These are phyloP conservation scores for Incumbomyces delicatus DNA, from an alignment of 2,329 filamentous ascomycete genomes.

Conservation along the genomic window DNA sequence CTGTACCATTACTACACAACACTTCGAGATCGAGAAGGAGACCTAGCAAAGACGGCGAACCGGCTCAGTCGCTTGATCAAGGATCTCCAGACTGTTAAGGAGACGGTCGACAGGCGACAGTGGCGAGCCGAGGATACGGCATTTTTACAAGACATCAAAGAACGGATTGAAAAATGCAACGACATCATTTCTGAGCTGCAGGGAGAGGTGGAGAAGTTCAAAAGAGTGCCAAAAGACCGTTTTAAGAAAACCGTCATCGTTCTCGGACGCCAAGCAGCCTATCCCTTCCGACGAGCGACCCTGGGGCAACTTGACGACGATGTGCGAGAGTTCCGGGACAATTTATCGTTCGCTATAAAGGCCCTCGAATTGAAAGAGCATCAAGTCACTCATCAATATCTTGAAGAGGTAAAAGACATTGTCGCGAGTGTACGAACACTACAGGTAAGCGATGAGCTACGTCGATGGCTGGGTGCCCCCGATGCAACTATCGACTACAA, in stretches of 20 bases:
- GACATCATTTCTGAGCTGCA: slow-evolving; percentile 25
- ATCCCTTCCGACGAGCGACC: slow-evolving; percentile 30
- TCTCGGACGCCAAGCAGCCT: slow-evolving; percentile 17
- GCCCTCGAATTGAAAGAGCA: slow-evolving; percentile 25
- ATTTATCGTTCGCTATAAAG: slow-evolving; percentile 25
- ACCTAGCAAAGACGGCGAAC: slow-evolving; percentile 22
- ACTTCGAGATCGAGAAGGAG: slow-evolving; percentile 21
- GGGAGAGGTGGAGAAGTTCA: slow-evolving; percentile 22
- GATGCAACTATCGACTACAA: slow-evolving; percentile 29
- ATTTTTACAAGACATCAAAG: slow-evolving; percentile 21
- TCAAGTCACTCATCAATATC: slow-evolving; percentile 19
- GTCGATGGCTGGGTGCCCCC: slow-evolving; percentile 28
- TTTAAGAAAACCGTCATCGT: slow-evolving; percentile 12
- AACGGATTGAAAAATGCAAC: slow-evolving; percentile 21
- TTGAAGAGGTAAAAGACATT: slow-evolving; percentile 22
- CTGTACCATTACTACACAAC: slow-evolving; percentile 28
- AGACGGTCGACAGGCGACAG: slow-evolving; percentile 16
- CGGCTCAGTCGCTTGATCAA: slow-evolving; percentile 22
- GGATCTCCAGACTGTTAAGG: slow-evolving; percentile 21
- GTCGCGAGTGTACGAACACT: slow-evolving; percentile 21
- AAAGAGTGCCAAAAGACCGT: slow-evolving; percentile 4
- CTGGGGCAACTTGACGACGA: slow-evolving; percentile 31
- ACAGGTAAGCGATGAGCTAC: slow-evolving; percentile 21
- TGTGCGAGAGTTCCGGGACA: slow-evolving; percentile 25
- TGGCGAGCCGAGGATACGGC: slow-evolving; percentile 20